Evolutionary conservation across 768 basidiomycete species (phyloP).

Genomic region (Boletus eberwhitei): DNA sequence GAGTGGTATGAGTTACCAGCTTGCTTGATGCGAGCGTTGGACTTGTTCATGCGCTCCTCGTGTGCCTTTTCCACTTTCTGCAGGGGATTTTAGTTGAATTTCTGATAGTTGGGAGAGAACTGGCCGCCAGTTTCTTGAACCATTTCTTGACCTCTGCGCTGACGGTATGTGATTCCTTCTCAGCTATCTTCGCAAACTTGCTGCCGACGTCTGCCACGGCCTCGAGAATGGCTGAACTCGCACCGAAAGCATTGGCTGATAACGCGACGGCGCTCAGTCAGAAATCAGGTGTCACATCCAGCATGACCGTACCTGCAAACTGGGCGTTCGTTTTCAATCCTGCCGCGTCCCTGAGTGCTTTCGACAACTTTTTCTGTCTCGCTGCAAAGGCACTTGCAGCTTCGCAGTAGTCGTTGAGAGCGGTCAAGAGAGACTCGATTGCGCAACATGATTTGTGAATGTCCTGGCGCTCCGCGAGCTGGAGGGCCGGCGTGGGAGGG

Average conservation of each 20-base stretch:
- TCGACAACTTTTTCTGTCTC: conserved; percentile 74
- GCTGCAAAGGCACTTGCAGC: conserved; percentile 56
- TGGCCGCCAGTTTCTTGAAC: conserved; percentile 79
- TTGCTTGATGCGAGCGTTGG: conserved; percentile 74
- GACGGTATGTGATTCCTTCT: conserved; percentile 67
- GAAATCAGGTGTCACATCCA: background rate
- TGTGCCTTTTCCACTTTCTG: conserved; percentile 82
- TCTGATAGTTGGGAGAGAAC: conserved; percentile 20
- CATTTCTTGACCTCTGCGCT: conserved; percentile 75
- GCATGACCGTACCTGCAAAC: conserved; percentile 52
- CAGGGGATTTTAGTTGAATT: background rate
- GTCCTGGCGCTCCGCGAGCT: conserved; percentile 60
- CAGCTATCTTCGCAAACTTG: conserved; percentile 72
- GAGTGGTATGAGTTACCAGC: conserved; percentile 44
- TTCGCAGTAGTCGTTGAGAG: conserved; percentile 75
- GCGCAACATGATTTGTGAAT: conserved; percentile 81
- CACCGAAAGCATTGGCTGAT: conserved; percentile 64
- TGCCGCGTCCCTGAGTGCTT: conserved; percentile 65
- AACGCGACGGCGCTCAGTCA: background rate
- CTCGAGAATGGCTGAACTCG: conserved; percentile 66
- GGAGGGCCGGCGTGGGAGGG: conserved; percentile 3
- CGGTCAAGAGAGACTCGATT: conserved; percentile 61
- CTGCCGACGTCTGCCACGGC: conserved; percentile 63
- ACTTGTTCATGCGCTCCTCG: conserved; percentile 63
- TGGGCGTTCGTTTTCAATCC: conserved; percentile 55